These are phyloP conservation scores for Hyphodiscus hymeniophilus DNA, from an alignment of 495 filamentous ascomycete genomes.

Conservation along the genomic window DNA sequence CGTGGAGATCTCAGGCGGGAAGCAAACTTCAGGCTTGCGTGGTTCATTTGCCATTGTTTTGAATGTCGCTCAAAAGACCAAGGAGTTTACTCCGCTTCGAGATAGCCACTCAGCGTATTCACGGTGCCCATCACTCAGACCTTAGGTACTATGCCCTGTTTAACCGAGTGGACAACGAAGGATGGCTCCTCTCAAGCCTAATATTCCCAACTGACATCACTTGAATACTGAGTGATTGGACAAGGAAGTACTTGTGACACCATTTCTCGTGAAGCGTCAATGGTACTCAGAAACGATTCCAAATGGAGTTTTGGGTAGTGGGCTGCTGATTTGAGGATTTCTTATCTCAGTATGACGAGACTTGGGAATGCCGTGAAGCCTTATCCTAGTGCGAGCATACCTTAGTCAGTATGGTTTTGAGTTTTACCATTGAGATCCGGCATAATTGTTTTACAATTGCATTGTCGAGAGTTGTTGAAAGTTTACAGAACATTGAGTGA, in stretches of 20 bases:
- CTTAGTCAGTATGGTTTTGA: conserved; percentile 12
- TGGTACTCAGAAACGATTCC: conserved; percentile 24
- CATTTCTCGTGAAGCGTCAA: conserved; percentile 21
- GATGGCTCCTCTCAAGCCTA: conserved; percentile 14
- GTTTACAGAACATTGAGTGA: too few relatives aligned
- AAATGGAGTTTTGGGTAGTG: conserved; percentile 19
- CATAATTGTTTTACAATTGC: too few relatives aligned
- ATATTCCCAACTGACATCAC: conserved; percentile 14
- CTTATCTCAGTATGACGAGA: conserved; percentile 24
- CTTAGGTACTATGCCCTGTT: conserved; percentile 5
- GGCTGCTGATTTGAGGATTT: conserved; percentile 22
- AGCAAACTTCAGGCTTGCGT: conserved; percentile 1
- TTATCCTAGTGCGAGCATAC: conserved; percentile 22
- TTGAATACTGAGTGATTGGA: conserved; percentile 18
- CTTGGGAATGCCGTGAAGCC: conserved; percentile 20
- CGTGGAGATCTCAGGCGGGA: conserved; percentile 47
- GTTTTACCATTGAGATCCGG: conserved; percentile 4
- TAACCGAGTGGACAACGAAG: conserved; percentile 47
- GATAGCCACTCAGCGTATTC: conserved; percentile 5
- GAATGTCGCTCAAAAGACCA: neutral
- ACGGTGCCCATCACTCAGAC: conserved; percentile 1
- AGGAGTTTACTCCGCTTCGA: conserved; percentile 1
- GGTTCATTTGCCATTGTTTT: neutral
- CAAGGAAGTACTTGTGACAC: conserved; percentile 17
- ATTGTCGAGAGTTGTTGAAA: too few relatives aligned